Evolutionary conservation across 495 filamentous ascomycete species (phyloP), one percentile per base, ranked within the genome.

Genomic region (Oidiodendron maius): DNA sequence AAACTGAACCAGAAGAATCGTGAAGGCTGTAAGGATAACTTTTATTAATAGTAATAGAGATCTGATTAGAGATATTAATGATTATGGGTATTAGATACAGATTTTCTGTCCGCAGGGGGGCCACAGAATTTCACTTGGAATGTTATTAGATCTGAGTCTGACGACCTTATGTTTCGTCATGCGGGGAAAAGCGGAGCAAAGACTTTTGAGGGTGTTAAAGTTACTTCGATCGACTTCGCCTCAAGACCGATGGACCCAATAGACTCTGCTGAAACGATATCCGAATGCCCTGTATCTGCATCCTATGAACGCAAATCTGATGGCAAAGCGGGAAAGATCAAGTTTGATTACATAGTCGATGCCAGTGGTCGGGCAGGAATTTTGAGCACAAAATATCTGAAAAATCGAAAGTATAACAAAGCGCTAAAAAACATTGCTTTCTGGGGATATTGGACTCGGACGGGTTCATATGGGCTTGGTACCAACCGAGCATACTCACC

Each of bases 361-460:
- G 67, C 64, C 3, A 67, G 61, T 49, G 67, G 65, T 6, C 64
- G 66, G n/a, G 54, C 34, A 3, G 64, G 65, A 20, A 2, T 70
- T 12, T 25, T 65, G 11, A 63, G 54, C 21, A 71, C 61, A 25
- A 70, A 70, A 37, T 62, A 70, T 46, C 42, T 62, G 39, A 70
- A 67, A 69, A n/a, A 68, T 49, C 60, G 67, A 3, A 48, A 40
- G 2, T 54, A 54, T 44, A 70, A 69, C 44, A 44, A 68, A 28
- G 63, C 55, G 25, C 43, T 71, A 20, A 69, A 66, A 42, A 66
- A 69, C 28, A 41, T 67, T 30, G 68, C 67, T 0, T 66, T 23
- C 20, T 70, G 67, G 68, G 63, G 60, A n/a, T 71, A 71, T 40
- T 71, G 57, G 57, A 49, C 61, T 30, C 54, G 55, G 15, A 46